These are phyloP conservation scores for Apiospora hydei DNA, from an alignment of 2,329 filamentous ascomycete species.

Conservation along the genomic window DNA sequence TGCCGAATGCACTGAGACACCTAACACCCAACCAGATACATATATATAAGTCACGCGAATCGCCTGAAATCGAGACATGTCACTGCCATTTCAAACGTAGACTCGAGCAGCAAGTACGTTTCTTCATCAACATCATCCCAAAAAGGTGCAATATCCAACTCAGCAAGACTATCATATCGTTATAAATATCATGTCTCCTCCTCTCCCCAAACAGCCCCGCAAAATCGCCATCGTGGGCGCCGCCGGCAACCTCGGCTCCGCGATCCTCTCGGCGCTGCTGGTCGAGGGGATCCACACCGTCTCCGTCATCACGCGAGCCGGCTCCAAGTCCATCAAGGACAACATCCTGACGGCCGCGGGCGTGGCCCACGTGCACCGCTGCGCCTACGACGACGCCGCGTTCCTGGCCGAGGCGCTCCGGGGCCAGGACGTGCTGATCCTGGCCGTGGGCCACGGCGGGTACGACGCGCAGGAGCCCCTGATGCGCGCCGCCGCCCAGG, in stretches of 20 bases:
- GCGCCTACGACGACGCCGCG: conserved; percentile 35
- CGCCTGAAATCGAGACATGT: background rate
- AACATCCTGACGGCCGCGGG: conserved; percentile 26
- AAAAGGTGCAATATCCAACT: background rate
- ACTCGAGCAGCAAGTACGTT: background rate
- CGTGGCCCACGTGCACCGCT: conserved; percentile 27
- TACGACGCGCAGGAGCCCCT: conserved; percentile 36
- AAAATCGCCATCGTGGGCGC: conserved; percentile 36
- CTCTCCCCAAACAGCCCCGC: conserved; percentile 29
- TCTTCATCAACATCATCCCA: background rate
- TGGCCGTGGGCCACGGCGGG: conserved; percentile 36
- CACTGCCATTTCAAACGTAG: background rate
- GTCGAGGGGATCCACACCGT: conserved; percentile 38
- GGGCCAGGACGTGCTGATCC: conserved; percentile 45
- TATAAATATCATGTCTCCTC: conserved; percentile 27
- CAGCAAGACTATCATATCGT: background rate
- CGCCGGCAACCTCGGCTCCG: conserved; percentile 40
- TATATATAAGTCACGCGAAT: background rate
- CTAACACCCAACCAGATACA: background rate
- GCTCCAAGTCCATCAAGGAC: conserved; percentile 35
- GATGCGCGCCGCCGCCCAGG: conserved; percentile 43
- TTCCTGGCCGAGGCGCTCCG: conserved; percentile 39
- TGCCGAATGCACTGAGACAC: no score
- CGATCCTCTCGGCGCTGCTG: conserved; percentile 41
- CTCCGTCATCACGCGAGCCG: conserved; percentile 42